Conservation (phyloP, 768 basidiomycete species). For the Tricholoma sp. region DNA sequence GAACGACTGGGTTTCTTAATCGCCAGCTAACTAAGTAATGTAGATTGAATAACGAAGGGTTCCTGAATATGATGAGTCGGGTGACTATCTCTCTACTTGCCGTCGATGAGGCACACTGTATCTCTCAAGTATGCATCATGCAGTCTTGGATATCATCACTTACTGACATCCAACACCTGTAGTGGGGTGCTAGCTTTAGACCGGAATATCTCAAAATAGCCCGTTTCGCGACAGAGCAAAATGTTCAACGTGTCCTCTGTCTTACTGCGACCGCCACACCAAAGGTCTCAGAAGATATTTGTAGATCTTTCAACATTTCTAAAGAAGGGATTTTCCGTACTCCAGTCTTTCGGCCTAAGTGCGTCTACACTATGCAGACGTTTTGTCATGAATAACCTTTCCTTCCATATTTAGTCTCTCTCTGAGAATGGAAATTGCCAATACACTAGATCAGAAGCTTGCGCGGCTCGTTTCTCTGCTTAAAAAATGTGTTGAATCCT, state of each 20-base stretch:
- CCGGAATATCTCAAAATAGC: slow-evolving; percentile 14
- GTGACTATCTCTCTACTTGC: slow-evolving; percentile 42
- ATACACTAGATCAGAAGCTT: slow-evolving; percentile 7
- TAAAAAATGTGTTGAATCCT: slow-evolving; percentile 5
- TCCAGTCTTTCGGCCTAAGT: slow-evolving; percentile 13
- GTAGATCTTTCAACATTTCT: slow-evolving; percentile 5
- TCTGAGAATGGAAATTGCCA: slow-evolving; percentile 7
- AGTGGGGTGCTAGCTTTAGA: slow-evolving; percentile 14
- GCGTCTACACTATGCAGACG: not conserved
- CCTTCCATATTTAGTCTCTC: slow-evolving; percentile 3
- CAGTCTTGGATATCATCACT: not conserved
- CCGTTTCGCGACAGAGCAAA: slow-evolving; percentile 9
- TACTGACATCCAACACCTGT: not conserved
- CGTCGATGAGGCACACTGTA: slow-evolving; percentile 47
- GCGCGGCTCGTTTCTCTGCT: slow-evolving; percentile 8
- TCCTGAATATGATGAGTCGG: slow-evolving; percentile 30
- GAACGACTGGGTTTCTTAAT: not conserved
- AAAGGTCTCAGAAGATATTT: slow-evolving; percentile 7
- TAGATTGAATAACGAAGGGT: slow-evolving; percentile 13
- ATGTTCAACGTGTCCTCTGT: slow-evolving; percentile 11
- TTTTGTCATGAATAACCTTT: not conserved
- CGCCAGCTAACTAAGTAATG: not conserved
- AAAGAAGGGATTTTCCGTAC: slow-evolving; percentile 11
- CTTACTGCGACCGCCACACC: slow-evolving; percentile 13
- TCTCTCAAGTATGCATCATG: slow-evolving; percentile 29